Evolutionary conservation across 2,329 filamentous ascomycete species (phyloP).

Genomic region (Sordariomycetes sp.): DNA sequence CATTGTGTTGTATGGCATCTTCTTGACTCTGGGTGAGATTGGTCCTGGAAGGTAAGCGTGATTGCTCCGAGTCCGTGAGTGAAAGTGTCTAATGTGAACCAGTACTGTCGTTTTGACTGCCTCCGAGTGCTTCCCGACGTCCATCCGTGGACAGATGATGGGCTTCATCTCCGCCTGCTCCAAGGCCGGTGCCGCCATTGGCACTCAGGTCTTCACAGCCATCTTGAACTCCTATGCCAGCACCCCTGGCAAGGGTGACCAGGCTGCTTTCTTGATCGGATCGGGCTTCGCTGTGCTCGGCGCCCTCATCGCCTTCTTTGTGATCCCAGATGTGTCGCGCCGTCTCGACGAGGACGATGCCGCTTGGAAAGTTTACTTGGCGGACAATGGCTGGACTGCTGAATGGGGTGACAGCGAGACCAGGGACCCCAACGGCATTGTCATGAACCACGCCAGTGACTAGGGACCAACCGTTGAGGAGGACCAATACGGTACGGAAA

Average conservation of each 20-base stretch:
- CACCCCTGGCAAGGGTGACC: conserved; percentile 31
- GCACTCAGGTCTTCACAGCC: conserved; percentile 39
- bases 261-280: conserved; percentile 40
- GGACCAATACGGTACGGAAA: too few species aligned
- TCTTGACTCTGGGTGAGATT: conserved; percentile 37
- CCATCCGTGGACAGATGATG: conserved; percentile 38
- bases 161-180: conserved; percentile 36
- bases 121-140: conserved; percentile 39
- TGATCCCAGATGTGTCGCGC: conserved; percentile 26
- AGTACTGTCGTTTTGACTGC: conserved; percentile 28
- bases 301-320: conserved; percentile 29
- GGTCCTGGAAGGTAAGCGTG: conserved; percentile 32
- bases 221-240: conserved; percentile 34
- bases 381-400: conserved; percentile 16
- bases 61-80: neutral
- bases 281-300: conserved; percentile 37
- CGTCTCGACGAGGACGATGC: conserved; percentile 17
- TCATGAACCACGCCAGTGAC: neutral
- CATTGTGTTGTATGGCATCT: conserved; percentile 40
- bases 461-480: too few species aligned
- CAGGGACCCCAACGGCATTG: conserved; percentile 9
- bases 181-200: conserved; percentile 40
- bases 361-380: conserved; percentile 18
- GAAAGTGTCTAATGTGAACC: neutral
- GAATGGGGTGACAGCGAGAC: conserved; percentile 17